These are phyloP conservation scores for Rhizophlyctis rosea DNA, from an alignment of 192 early-diverging fungal species.

Conservation along the genomic window DNA sequence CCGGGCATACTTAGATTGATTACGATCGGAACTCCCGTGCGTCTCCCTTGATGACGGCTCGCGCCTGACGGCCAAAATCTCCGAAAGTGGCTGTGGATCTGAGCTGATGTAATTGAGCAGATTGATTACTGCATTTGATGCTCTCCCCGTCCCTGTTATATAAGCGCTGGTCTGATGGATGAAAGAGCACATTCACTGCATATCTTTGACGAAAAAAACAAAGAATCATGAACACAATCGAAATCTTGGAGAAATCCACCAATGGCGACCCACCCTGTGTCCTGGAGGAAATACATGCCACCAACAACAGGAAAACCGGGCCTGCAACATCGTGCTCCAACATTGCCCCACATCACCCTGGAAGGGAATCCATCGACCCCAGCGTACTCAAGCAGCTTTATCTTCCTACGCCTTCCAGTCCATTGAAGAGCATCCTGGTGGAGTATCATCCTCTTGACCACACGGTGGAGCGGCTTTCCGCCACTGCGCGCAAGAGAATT, in stretches of 20 bases:
- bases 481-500: slow-evolving; percentile 61
- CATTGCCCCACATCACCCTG: slow-evolving; percentile 57
- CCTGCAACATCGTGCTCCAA: slow-evolving; percentile 57
- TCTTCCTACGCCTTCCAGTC: slow-evolving; percentile 7
- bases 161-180: too few relatives aligned
- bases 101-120: too few relatives aligned
- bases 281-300: slow-evolving; percentile 61
- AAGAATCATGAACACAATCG: too few relatives aligned
- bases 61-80: too few relatives aligned
- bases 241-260: slow-evolving; percentile 86
- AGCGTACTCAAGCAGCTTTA: slow-evolving; percentile 24
- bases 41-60: too few relatives aligned
- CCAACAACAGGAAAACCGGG: slow-evolving; percentile 81
- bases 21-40: too few relatives aligned
- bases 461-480: slow-evolving; percentile 39
- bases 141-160: background rate
- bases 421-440: background rate
- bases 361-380: slow-evolving; percentile 7
- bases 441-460: slow-evolving; percentile 10
- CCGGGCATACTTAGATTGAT: too few relatives aligned
- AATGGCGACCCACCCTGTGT: slow-evolving; percentile 49
- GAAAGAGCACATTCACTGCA: slow-evolving; percentile 59
- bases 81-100: too few relatives aligned
- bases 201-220: too few relatives aligned
- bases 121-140: too few relatives aligned